Base-by-base conservation (phyloP, 2,329 filamentous ascomycete genomes). In the Hypomyces rosellus region DNA sequence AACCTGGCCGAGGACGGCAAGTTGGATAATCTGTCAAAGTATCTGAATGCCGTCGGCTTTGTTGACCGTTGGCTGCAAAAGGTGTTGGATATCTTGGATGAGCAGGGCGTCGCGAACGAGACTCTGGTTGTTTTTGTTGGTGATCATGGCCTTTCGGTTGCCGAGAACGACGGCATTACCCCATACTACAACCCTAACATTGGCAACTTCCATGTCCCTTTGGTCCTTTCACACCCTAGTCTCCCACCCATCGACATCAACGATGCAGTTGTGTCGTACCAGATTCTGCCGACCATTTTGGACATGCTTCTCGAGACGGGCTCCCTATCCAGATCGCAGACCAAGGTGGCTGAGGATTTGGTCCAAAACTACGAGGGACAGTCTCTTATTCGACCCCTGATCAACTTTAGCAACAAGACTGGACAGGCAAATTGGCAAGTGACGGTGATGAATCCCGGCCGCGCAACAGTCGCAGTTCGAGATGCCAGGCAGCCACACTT, bases 251-350 rank as follows among this genome's bases (percentile, higher is more conserved):
- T 67, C 5, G 62, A 67, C 42, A 59, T 66, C 50, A 51, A 62
- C 16, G 61, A 62, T 34, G 59, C 64, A n/a, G 61, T 64, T 8
- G 60, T 61, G 13, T 65, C 65, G 20, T 54, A 63, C 40, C 64
- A 65, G 18, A 62, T 67, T 20, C 57, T 67, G 5, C 65, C 65
- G 1, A 66, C 65, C 8, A 61, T 67, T 33, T 60, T 67, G 39
- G 65, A 67, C 34, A 53, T 67, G 1, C 61, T 67, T 30, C 53
- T 65, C 52, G 62, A 64, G 47, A 65, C 59, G 5, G 61, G 58
- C 34, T 67, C 65, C 9, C 53, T 63, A 4, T 53, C 53, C 18
- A 41, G 52, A 4, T 34, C 53, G 11, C 48, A 50, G 18, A 53
- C 33, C 33, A 30, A 34, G 2, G 59, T 57, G 8, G 59, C 57